A percentile compares a stretch with the other conserved stretches of the same genome.
Evolutionary conservation across 2,329 filamentous ascomycete genomes (phyloP).

Genomic region (Sarocladiaceae sp.): DNA sequence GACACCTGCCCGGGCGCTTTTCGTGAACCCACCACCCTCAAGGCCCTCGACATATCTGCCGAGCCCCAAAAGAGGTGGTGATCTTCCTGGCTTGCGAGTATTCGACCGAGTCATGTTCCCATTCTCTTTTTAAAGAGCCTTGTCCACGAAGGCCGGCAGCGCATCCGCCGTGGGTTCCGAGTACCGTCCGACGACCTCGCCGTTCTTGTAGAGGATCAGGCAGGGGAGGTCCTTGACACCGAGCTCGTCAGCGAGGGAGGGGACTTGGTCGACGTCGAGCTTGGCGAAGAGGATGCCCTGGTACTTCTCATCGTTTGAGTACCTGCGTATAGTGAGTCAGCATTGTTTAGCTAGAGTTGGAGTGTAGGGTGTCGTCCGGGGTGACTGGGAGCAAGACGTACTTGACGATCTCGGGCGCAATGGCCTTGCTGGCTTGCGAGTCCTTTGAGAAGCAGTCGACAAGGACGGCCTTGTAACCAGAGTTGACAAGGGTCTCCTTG

Average conservation of each 20-base stretch:
- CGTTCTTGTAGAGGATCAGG: constrained; percentile 7
- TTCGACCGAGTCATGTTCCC: no score
- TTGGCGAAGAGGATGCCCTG: constrained; percentile 4
- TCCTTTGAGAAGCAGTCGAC: constrained; percentile 5
- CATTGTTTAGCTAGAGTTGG: not conserved
- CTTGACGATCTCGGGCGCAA: constrained; percentile 2
- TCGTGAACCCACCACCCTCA: no score
- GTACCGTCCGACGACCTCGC: not conserved
- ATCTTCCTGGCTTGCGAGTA: no score
- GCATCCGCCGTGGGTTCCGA: not conserved
- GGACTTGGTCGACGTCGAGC: constrained; percentile 9
- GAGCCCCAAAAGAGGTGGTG: no score
- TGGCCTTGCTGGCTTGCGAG: not conserved
- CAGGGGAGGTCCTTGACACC: constrained; percentile 7
- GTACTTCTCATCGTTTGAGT: constrained; percentile 3
- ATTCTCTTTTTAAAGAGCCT: constrained; percentile 4
- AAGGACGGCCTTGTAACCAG: constrained; percentile 2
- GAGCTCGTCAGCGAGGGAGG: constrained; percentile 6
- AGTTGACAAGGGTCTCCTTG: constrained; percentile 8
- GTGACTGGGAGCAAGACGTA: not conserved
- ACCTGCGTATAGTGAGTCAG: not conserved
- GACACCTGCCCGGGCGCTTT: no score
- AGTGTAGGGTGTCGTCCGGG: not conserved
- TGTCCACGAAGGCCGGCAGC: not conserved
- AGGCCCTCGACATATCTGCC: no score